These are phyloP conservation scores for Astragalus membranaceus DNA, from an alignment of 306 rosid species.

Conservation along the genomic window DNA sequence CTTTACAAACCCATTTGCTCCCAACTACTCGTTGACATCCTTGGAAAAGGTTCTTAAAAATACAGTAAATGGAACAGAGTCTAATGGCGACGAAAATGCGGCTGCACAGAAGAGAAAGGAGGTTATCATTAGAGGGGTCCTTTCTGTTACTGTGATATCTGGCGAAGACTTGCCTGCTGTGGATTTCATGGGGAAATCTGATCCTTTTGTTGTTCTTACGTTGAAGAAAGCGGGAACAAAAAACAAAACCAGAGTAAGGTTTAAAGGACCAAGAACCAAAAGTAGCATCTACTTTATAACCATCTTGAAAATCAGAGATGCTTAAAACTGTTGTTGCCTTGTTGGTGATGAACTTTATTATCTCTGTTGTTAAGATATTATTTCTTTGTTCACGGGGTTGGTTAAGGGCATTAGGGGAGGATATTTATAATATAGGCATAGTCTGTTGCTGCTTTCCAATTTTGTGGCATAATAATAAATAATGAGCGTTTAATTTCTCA, in stretches of 20 bases:
- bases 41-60: conserved; percentile 77
- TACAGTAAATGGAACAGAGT: conserved; percentile 55
- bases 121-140: conserved; percentile 90
- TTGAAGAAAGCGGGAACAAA: conserved; percentile 81
- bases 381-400: conserved; percentile 13
- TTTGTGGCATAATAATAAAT: background rate
- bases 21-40: conserved; percentile 62
- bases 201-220: conserved; percentile 77
- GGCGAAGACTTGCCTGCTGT: conserved; percentile 88
- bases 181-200: conserved; percentile 88
- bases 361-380: background rate
- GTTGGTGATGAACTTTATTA: background rate
- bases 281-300: background rate
- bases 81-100: conserved; percentile 53
- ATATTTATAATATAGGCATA: background rate
- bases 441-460: background rate
- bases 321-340: background rate
- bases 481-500: conserved; percentile 28
- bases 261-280: background rate
- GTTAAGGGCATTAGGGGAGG: conserved; percentile 8
- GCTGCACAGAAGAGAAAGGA: conserved; percentile 59
- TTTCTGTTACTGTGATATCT: conserved; percentile 76
- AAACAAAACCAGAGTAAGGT: conserved; percentile 79
- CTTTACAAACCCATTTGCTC: conserved; percentile 70
- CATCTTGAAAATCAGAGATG: conserved; percentile 6